Base-by-base conservation (phyloP, 345 rosid species). In the Excoecaria cochinchinensis region DNA sequence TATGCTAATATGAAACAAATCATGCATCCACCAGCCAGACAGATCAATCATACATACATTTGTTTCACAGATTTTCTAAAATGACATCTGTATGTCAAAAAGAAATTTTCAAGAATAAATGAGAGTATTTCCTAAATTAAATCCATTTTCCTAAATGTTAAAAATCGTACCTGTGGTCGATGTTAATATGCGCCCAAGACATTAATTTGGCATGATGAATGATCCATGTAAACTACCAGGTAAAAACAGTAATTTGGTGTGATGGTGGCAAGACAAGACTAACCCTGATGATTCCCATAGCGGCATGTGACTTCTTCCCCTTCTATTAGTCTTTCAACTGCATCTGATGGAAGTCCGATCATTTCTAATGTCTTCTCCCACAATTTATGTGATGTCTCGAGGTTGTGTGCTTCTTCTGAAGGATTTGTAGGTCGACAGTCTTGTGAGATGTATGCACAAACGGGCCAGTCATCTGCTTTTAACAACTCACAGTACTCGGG, bases 361-460 rank as follows among this genome's bases (percentile, higher is more conserved):
- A 90, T 76, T 84, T 93, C 93, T 69, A 93, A 58, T 40, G 99
- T 91, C 89, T 93, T 95, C 76, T 92, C 93, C 99, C 98, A 95
- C 72, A 95, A 88, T 82, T 70, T 76, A 6, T 83, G 70, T 19
- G 94, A 87, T 51, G 93, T 91, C 57, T 86, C 93, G 2, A 84
- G 67, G 81, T 85, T 89, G 87, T 93, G 98, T 24, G 99, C 87
- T 85, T 93, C 98, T 84, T 95, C 97, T 0, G 97, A 95, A 80
- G 98, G 97, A 82, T 89, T 93, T 71, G 89, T 67, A 4, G 98
- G 98, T 52, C 90, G 93, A 79, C 99, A 95, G 74, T 93, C 98
- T 77, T 90, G 96, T 76, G 97, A 89, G 70, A 95, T 88, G 79
- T 90, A 93, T n/a, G 98, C 91, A 76, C 98, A 91, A 61, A 87